These are phyloP conservation scores for Fusarium concolor DNA, from an alignment of 2,329 filamentous ascomycete species.

Conservation along the genomic window DNA sequence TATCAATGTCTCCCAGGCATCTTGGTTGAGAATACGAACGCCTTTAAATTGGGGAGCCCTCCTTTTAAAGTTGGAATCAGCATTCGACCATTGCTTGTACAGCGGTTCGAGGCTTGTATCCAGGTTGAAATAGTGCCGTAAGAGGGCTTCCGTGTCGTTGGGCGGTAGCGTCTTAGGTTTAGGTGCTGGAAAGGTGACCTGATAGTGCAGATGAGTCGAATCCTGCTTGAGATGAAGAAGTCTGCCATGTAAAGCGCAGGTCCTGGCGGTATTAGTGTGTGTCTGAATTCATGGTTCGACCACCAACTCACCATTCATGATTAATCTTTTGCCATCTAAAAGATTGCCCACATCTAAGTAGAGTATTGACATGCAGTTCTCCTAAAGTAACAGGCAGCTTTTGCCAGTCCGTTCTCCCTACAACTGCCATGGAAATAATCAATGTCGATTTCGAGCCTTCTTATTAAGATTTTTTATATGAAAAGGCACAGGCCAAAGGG, in stretches of 20 bases:
- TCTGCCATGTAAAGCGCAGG: slow-evolving; percentile 86
- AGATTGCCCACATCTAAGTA: slow-evolving; percentile 92
- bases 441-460: background rate
- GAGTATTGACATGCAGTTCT: slow-evolving; percentile 95
- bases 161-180: slow-evolving; percentile 26
- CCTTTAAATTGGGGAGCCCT: slow-evolving; percentile 90
- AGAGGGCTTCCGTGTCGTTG: slow-evolving; percentile 78
- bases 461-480: background rate
- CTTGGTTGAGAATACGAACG: slow-evolving; percentile 91
- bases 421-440: slow-evolving; percentile 50
- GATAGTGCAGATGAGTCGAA: slow-evolving; percentile 80
- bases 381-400: slow-evolving; percentile 84
- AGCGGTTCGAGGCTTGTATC: slow-evolving; percentile 78
- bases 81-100: slow-evolving; percentile 87
- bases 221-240: slow-evolving; percentile 90
- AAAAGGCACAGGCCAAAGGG: background rate
- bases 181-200: slow-evolving; percentile 68
- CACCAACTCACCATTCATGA: slow-evolving; percentile 77
- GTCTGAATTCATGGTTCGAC: background rate
- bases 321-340: slow-evolving; percentile 93
- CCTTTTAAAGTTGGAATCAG: slow-evolving; percentile 88
- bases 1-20: slow-evolving; percentile 94
- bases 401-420: slow-evolving; percentile 79
- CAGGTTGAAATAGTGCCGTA: slow-evolving; percentile 90
- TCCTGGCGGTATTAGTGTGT: slow-evolving; percentile 59